Base-by-base conservation (phyloP, 169 alveolate species). In the Plasmodium chabaudi region DNA sequence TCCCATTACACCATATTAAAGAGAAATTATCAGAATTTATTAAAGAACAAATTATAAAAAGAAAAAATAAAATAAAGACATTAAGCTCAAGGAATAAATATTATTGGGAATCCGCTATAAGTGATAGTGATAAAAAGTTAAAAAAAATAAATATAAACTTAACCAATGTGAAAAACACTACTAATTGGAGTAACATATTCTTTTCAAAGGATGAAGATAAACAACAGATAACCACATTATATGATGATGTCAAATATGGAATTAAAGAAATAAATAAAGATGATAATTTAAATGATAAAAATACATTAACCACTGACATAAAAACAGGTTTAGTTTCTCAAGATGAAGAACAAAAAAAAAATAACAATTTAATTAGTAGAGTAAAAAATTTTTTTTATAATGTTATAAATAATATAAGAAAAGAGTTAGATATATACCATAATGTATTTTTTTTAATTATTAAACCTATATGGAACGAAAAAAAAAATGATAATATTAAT, bases 1-100 rank as follows among this genome's bases (percentile, higher is more conserved):
- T 92, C 55, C 94, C 94, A 9, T 88, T 92, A 46, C 84, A 74
- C 60, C 88, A 75, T 75, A 74, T 75, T 9, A 75, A 75, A 56
- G 88, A 60, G 19, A 75, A 75, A 15, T 53, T 75, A 15, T 61
- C 73, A 19, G 88, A 75, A 56, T 47, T 75, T 53, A 51, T 75
- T 7, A 63, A 53, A 53, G 56, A 75, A 56, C 23, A 42, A n/a
- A 34, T 75, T 75, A 21, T 75, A 34, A 63, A 67, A 39, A 75
- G 17, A 34, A 75, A 27, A 42, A 63, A 67, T 42, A 61, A 75
- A 17, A 9, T 5, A 49, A 61, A 61, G 13, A 55, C 57, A n/a
- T 47, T 53, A 7, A 63, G n/a, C 42, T 10, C 57, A 42, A n/a
- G 42, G 60, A 39, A 42, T 9, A 34, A 4, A 34, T 34, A 34